Evolutionary conservation across 2,329 filamentous ascomycete species (phyloP), one percentile per base, ranked within the genome.

Genomic region (Chaetomium sp.): DNA sequence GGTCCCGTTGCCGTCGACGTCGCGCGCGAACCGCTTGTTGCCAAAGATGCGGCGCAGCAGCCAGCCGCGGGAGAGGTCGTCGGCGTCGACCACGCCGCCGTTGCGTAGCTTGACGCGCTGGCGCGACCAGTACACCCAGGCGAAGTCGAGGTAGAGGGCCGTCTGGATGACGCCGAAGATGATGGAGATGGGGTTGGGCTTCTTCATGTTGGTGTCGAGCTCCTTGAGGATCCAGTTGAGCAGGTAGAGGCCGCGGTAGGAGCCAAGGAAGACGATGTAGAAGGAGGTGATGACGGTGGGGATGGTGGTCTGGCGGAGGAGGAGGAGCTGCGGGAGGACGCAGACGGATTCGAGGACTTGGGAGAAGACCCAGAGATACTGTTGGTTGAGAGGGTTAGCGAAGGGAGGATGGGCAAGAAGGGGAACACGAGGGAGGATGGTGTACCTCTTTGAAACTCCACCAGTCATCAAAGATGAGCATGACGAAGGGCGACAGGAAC

Each of bases 241-340:
- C 66, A 96, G 89, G 78, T 98, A 97, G 67, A 97, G 86, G 57
- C 83, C 91, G 64, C 94, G 91, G 79, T 97, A 98, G 13, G 89
- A 89, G 42, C 93, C 94, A 1, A 97, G 85, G 0, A 92, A 88
- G 57, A 95, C 82, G 62, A 98, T 90, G 78, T 98, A 98, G 79
- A 91, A 97, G n/a, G 92, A 96, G 76, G 97, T 92, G 78, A 98
- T 93, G 55, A 97, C 94, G 57, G 94, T 98, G 0, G 94, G 94
- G 0, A 97, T 92, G 29, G 89, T 93, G n/a, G 94, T 97, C 77
- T 97, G 93, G 65, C 94, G 91, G 16, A 98, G 87, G 51, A 97
- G 88, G 6, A 97, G 85, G 1, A 98, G 88, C 76, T 98, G 94
- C 0, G 94, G 94, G 23, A 98, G 87, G 38, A 97, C 87, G 76